Percentiles rank a stretch among this genome's conserved stretches.
These are phyloP conservation scores for Drechmeria coniospora DNA, from an alignment of 2,329 filamentous ascomycete genomes.

Conservation along the genomic window DNA sequence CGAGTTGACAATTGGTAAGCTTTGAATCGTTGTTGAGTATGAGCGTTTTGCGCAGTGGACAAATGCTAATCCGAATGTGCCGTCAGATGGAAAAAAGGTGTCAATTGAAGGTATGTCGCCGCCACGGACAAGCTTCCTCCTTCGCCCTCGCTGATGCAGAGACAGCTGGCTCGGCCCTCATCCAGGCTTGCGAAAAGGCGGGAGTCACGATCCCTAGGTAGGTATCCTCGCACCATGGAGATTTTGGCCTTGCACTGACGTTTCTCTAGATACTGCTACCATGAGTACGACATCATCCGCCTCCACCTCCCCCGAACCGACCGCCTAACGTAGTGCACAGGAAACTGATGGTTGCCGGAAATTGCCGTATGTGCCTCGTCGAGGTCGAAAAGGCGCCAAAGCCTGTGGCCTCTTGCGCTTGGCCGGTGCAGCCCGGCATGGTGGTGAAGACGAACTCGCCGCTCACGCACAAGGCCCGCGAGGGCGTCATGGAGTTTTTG, in stretches of 20 bases:
- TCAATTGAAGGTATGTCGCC: conserved; percentile 72
- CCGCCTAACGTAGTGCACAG: conserved; percentile 36
- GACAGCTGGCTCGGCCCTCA: conserved; percentile 85
- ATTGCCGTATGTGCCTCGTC: conserved; percentile 98
- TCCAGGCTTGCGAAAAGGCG: conserved; percentile 98
- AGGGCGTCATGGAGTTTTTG: conserved; percentile 98
- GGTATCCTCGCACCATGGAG: conserved; percentile 11
- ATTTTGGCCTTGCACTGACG: conserved; percentile 7
- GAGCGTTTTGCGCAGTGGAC: conserved; percentile 15
- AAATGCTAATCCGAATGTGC: conserved; percentile 18
- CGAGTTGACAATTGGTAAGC: conserved; percentile 78
- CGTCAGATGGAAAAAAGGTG: conserved; percentile 86
- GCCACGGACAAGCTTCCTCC: conserved; percentile 6
- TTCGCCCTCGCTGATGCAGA: conserved; percentile 19
- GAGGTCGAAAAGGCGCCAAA: conserved; percentile 95
- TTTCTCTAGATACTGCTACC: conserved; percentile 78
- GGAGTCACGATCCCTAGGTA: conserved; percentile 77
- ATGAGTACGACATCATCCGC: conserved; percentile 53
- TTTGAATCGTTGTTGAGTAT: conserved; percentile 12
- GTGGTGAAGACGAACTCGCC: conserved; percentile 97
- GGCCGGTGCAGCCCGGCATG: conserved; percentile 98
- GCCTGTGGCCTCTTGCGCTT: conserved; percentile 94
- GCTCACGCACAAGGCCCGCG: conserved; percentile 89
- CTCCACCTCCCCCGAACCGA: conserved; percentile 7
- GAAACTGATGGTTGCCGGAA: conserved; percentile 97